Base-by-base conservation (phyloP, 352 stramenopile species). In the Phytophthora foliorum region DNA sequence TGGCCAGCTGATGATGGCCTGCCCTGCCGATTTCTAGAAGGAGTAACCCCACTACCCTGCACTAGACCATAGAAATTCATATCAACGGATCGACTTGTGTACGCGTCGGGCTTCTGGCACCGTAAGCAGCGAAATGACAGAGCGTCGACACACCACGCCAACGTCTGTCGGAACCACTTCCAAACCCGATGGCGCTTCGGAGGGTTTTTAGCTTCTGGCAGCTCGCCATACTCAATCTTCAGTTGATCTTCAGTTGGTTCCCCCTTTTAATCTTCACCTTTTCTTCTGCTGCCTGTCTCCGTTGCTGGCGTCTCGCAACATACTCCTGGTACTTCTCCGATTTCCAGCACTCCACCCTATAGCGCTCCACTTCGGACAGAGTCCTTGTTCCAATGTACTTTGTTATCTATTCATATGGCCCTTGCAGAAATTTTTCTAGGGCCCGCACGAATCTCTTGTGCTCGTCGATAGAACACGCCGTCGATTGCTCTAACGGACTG, bases 121-220 rank as follows among this genome's bases (percentile, higher is more conserved):
- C 42, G 42, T 29, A 50, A n/a, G 42, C 42, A 50, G 42, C 42
- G 42, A 27, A 50, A 50, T 6, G 42, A 50, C 19, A 50, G 22
- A n/a, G 19, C 42, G 14, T 50, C 19, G 19, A 50, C 42, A n/a
- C 42, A 50, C 42, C 42, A 50, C 10, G 14, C 9, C 7, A 50
- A 50, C 10, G 42, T 27, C 19, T 6, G 19, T 17, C 42, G 19
- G 10, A 50, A 29, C 42, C 42, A 50, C 21, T 50, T 31, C 13
- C 42, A 16, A 16, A 50, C 42, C 9, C 42, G 41, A 48, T 48
- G 41, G 9, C 41, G 41, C 17, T 48, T 50, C 9, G 38, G 6
- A 44, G 14, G 14, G 5, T 22, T 44, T 44, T 44, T 21, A 50
- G 8, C 17, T 50, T 31, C 19, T 27, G 14, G 21, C 11, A 50